Base-by-base conservation (phyloP, 2,329 filamentous ascomycete species). In the Hymenoscyphus linearis region DNA sequence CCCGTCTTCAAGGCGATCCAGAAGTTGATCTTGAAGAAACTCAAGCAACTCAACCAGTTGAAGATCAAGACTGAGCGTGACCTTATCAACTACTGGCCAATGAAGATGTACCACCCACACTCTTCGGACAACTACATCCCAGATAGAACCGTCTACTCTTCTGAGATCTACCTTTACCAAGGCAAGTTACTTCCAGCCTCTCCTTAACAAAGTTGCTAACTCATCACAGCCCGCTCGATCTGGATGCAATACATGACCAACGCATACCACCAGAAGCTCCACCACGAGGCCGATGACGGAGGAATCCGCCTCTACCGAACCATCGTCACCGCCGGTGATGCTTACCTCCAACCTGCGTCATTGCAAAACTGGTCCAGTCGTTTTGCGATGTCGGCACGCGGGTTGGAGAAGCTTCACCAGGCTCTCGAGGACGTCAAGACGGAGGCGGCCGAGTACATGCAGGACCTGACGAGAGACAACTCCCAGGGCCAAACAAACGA, bases 121-220 rank as follows among this genome's bases (percentile, higher is more conserved):
- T 58, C 55, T 10, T 22, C 25, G 2, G 22, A 47, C 14, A 55
- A 47, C 1, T 59, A 50, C 4, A 57, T 69, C 13, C 69, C 70
- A 1, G 65, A 68, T 6, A 69, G 69, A 22, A 63, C 65, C 1
- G 65, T 66, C 47, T 73, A 70, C 54, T 64, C 62, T 4, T 64
- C 62, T 7, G 69, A 71, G n/a, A 69, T 71, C 50, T 73, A 71
- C 50, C 59, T 62, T n/a, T 72, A 67, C 65, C 67, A 68, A 50
- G 31, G 31, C 31, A 31, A 31, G 31, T 31, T 31, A 31, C 31
- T 31, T 9, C 10, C 31, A 7, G 31, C 31, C 31, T 31, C 31
- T 31, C 10, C 2, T 31, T 31, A 9, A 31, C 31, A 5, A 31
- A 5, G 6, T 31, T 31, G 10, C 31, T 31, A 31, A 31, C 31